phyloP scores from a whole-genome alignment of 345 rosid species.

The Eutrema heterophyllum region DNA sequence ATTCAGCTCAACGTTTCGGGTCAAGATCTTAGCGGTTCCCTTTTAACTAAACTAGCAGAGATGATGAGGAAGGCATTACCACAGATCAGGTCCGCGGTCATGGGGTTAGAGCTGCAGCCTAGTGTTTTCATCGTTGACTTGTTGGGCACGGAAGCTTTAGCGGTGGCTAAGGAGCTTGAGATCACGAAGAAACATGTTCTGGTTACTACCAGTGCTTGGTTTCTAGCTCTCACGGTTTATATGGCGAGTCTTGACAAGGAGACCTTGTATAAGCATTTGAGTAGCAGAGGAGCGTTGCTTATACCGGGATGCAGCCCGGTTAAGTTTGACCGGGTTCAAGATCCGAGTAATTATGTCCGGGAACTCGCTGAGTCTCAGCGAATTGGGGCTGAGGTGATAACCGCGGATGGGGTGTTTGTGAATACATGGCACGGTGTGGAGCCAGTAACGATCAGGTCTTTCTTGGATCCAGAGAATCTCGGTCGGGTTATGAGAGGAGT shows the following conservation, averaged over 20 bases:
- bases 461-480: slow-evolving; percentile 13
- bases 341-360: slow-evolving; percentile 19
- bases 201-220: slow-evolving; percentile 51
- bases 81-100: slow-evolving; percentile 33
- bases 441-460: slow-evolving; percentile 24
- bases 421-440: slow-evolving; percentile 53
- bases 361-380: slow-evolving; percentile 27
- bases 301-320: slow-evolving; percentile 55
- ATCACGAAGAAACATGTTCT: slow-evolving; percentile 38
- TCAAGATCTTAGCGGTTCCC: slow-evolving; percentile 21
- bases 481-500: slow-evolving; percentile 23
- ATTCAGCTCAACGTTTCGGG: slow-evolving; percentile 23
- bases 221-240: slow-evolving; percentile 44
- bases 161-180: slow-evolving; percentile 45
- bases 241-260: slow-evolving; percentile 33
- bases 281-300: slow-evolving; percentile 15
- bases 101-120: slow-evolving; percentile 29
- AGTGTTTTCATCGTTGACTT: slow-evolving; percentile 43
- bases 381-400: slow-evolving; percentile 33
- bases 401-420: slow-evolving; percentile 46
- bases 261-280: slow-evolving; percentile 26
- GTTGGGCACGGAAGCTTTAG: slow-evolving; percentile 48
- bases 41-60: slow-evolving; percentile 25
- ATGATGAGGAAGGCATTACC: slow-evolving; percentile 45
- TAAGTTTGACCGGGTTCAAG: slow-evolving; percentile 28